Percentiles rank a stretch among this genome's conserved stretches.
Evolutionary conservation across 768 basidiomycete genomes (phyloP).

Genomic region (Rhizopogon rudus): DNA sequence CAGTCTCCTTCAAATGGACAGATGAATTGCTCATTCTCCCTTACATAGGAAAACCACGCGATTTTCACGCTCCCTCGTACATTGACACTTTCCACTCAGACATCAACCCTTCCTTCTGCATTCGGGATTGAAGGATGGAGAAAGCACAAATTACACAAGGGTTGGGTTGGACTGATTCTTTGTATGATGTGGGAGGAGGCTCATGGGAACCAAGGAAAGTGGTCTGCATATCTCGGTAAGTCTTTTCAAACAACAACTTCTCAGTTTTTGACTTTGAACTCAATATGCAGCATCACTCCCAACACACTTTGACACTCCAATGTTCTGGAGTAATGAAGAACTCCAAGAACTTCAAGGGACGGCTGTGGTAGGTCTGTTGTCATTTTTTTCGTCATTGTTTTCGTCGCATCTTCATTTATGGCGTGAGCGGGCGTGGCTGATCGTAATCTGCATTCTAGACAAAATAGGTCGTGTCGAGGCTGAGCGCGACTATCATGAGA

Average conservation of each 20-base stretch:
- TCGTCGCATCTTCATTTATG: background rate
- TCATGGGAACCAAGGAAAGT: slow-evolving; percentile 53
- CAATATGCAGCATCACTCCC: slow-evolving; percentile 54
- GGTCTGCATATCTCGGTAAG: slow-evolving; percentile 70
- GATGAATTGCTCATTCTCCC: background rate
- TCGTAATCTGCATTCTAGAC: slow-evolving; percentile 36
- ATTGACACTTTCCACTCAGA: slow-evolving; percentile 74
- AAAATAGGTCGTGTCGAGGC: slow-evolving; percentile 86
- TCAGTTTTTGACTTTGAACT: background rate
- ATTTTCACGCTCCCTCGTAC: slow-evolving; percentile 81
- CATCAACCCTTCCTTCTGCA: slow-evolving; percentile 56
- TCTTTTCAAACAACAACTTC: slow-evolving; percentile 1
- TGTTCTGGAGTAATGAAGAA: slow-evolving; percentile 87
- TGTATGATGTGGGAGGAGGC: slow-evolving; percentile 95
- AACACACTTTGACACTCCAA: slow-evolving; percentile 74
- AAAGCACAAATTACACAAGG: slow-evolving; percentile 48
- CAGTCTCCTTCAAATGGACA: background rate
- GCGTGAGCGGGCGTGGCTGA: background rate
- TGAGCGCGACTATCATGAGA: slow-evolving; percentile 63
- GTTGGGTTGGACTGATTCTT: slow-evolving; percentile 87
- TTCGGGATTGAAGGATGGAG: slow-evolving; percentile 68
- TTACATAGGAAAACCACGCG: slow-evolving; percentile 57
- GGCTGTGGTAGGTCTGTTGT: slow-evolving; percentile 71
- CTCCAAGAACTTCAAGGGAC: slow-evolving; percentile 75
- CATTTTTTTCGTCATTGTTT: background rate